phyloP scores from a whole-genome alignment of 176 grass and related monocot genomes.

The Eremochloa ophiuroides region DNA sequence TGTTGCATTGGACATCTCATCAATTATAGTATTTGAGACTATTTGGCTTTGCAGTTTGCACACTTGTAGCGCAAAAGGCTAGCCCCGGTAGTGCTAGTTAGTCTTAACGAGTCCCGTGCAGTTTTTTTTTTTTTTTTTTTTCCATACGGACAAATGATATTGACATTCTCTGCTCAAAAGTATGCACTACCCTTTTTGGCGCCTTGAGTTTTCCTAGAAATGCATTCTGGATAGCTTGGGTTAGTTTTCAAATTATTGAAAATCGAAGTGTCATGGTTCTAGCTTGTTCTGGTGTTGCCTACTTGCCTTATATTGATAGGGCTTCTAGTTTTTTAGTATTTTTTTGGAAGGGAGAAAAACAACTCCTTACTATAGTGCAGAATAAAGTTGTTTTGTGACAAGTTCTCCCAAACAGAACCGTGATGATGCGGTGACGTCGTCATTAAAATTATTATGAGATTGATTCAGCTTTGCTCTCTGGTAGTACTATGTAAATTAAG shows the following conservation, averaged over 20 bases:
- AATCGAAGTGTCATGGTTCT: neutral
- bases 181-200: neutral
- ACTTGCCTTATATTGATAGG: no score
- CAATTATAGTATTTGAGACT: neutral
- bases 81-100: neutral
- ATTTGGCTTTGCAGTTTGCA: neutral
- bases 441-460: conserved; percentile 12
- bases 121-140: no score
- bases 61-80: neutral
- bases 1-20: conserved; percentile 3
- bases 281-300: neutral
- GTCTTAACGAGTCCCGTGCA: neutral
- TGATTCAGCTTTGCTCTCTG: neutral
- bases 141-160: no score
- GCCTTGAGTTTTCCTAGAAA: neutral
- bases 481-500: neutral
- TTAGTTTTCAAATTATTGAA: neutral
- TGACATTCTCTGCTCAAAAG: neutral
- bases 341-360: no score
- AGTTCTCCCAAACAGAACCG: no score
- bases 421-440: neutral
- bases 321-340: no score
- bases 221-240: neutral
- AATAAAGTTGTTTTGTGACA: no score
- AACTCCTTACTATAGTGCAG: no score